These are phyloP conservation scores for Pleurotus pulmonarius DNA, from an alignment of 768 basidiomycete genomes.

Conservation along the genomic window DNA sequence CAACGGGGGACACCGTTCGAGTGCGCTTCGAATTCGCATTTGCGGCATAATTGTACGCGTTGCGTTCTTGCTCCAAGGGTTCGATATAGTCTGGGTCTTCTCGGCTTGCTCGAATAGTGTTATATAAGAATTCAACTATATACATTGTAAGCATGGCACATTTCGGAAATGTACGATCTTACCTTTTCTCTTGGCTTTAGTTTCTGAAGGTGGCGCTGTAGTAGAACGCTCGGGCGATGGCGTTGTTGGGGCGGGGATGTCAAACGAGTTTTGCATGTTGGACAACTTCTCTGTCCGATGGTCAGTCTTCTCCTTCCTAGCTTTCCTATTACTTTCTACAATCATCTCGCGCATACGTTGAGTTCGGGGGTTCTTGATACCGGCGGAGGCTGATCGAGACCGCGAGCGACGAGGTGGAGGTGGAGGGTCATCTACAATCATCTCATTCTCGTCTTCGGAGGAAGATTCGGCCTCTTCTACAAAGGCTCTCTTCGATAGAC, in stretches of 20 bases:
- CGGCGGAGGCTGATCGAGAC: slow-evolving; percentile 2
- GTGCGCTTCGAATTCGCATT: slow-evolving; percentile 42
- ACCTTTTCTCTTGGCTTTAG: slow-evolving; percentile 5
- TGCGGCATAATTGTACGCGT: slow-evolving; percentile 26
- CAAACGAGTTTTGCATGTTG: not conserved
- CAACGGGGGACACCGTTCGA: slow-evolving; percentile 44
- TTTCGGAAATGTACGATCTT: not conserved
- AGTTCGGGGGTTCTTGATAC: slow-evolving; percentile 10
- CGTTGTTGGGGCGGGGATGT: slow-evolving; percentile 21
- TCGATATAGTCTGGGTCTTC: slow-evolving; percentile 28
- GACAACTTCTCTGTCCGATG: slow-evolving; percentile 18
- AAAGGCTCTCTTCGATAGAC: slow-evolving; percentile 16
- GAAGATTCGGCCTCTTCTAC: slow-evolving; percentile 17
- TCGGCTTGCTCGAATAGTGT: slow-evolving; percentile 24
- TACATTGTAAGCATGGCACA: not conserved
- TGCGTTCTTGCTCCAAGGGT: slow-evolving; percentile 29
- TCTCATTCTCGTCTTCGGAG: slow-evolving; percentile 47
- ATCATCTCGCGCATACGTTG: slow-evolving; percentile 28
- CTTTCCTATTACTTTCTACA: slow-evolving; percentile 28
- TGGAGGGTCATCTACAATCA: slow-evolving; percentile 39
- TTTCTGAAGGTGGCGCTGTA: not conserved
- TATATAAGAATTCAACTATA: slow-evolving; percentile 30
- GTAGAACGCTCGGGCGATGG: slow-evolving; percentile 34
- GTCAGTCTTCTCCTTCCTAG: slow-evolving; percentile 25
- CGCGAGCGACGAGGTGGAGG: slow-evolving; percentile 5